A percentile compares a stretch with the other conserved stretches of the same genome.
Conservation (phyloP, 495 filamentous ascomycete species). For the Mytilinidion resinicola region DNA sequence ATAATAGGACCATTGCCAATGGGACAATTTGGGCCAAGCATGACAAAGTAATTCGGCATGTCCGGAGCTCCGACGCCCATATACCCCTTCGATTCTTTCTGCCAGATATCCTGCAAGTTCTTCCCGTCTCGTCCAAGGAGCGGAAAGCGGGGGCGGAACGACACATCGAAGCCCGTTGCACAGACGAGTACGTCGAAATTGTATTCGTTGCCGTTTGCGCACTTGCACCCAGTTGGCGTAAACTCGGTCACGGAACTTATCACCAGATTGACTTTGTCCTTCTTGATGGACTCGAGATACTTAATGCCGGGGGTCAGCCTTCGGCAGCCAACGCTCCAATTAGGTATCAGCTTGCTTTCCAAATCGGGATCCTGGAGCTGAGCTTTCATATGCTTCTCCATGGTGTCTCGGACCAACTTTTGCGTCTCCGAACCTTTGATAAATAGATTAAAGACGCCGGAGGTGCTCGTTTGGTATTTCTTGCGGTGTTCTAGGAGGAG, state of each 20-base stretch:
- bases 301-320: slow-evolving; percentile 35
- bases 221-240: slow-evolving; percentile 33
- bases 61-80: slow-evolving; percentile 33
- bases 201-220: slow-evolving; percentile 33
- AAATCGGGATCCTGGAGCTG: slow-evolving; percentile 40
- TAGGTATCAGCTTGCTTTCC: slow-evolving; percentile 37
- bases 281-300: slow-evolving; percentile 36
- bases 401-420: slow-evolving; percentile 28
- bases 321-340: slow-evolving; percentile 34
- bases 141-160: slow-evolving; percentile 34
- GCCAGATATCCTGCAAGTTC: slow-evolving; percentile 34
- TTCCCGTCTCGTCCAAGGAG: slow-evolving; percentile 33
- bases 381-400: slow-evolving; percentile 35
- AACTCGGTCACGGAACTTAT: slow-evolving; percentile 31
- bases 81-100: slow-evolving; percentile 30
- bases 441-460: slow-evolving; percentile 37
- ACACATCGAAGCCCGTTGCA: slow-evolving; percentile 38
- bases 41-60: slow-evolving; percentile 36
- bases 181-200: slow-evolving; percentile 36
- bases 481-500: slow-evolving; percentile 35
- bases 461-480: slow-evolving; percentile 37
- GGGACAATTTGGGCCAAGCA: slow-evolving; percentile 28
- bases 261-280: slow-evolving; percentile 36
- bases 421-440: slow-evolving; percentile 33
- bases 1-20: too few relatives aligned